These are phyloP conservation scores for Triglochin maritima DNA, from an alignment of 106 monocot genomes.

Conservation along the genomic window DNA sequence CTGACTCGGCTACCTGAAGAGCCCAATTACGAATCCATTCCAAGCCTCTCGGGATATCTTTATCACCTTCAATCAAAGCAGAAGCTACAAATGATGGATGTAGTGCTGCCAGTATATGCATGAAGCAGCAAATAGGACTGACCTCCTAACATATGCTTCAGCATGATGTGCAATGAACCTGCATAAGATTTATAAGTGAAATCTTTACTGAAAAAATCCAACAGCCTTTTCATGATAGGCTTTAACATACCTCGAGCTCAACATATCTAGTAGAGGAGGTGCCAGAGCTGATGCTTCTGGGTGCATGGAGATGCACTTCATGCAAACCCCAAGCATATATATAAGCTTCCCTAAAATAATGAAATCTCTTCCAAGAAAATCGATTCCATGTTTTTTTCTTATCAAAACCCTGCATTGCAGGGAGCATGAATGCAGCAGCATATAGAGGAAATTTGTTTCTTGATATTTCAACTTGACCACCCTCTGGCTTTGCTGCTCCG, in stretches of 20 bases:
- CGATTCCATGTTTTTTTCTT: slow-evolving; percentile 70
- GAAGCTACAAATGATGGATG: slow-evolving; percentile 91
- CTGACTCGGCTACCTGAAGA: slow-evolving; percentile 63
- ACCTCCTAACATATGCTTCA: slow-evolving; percentile 96
- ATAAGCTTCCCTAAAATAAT: slow-evolving; percentile 90
- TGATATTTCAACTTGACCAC: slow-evolving; percentile 28
- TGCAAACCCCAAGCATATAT: slow-evolving; percentile 96
- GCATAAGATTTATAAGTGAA: slow-evolving; percentile 1
- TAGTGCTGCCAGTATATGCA: slow-evolving; percentile 57
- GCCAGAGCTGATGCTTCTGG: slow-evolving; percentile 84
- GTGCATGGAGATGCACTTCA: slow-evolving; percentile 80
- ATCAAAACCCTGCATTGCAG: slow-evolving; percentile 89
- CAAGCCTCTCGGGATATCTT: slow-evolving; percentile 57
- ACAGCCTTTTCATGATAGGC: no score
- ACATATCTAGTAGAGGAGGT: slow-evolving; percentile 75
- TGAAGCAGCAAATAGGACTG: slow-evolving; percentile 81
- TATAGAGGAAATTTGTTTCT: slow-evolving; percentile 91
- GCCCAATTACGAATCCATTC: slow-evolving; percentile 93
- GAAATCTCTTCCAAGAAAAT: slow-evolving; percentile 86
- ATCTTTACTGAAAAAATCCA: no score
- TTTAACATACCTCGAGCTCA: slow-evolving; percentile 59
- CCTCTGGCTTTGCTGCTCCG: slow-evolving; percentile 17
- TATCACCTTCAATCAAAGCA: slow-evolving; percentile 77
- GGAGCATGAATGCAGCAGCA: slow-evolving; percentile 98
- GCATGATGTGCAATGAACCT: slow-evolving; percentile 72